Conservation (phyloP, 495 filamentous ascomycete genomes). For the Hyaloscypha finlandica region DNA sequence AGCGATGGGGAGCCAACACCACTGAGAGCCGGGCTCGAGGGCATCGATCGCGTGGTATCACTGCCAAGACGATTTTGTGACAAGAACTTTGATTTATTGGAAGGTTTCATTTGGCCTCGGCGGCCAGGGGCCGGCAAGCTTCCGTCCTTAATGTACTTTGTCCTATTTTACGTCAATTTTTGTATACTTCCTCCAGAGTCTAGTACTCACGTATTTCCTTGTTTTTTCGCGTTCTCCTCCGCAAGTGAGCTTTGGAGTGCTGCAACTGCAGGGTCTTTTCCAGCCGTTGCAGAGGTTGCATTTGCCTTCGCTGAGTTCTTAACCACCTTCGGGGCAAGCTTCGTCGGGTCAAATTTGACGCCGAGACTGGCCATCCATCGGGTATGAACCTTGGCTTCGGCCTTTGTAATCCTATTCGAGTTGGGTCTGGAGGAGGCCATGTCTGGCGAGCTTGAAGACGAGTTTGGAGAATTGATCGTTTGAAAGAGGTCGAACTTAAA, state of each 20-base stretch:
- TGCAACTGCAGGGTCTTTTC: slow-evolving; percentile 38
- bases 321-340: background rate
- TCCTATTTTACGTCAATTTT: slow-evolving; percentile 33
- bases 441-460: background rate
- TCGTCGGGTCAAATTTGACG: background rate
- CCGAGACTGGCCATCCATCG: background rate
- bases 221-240: slow-evolving; percentile 40
- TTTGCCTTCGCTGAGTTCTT: background rate
- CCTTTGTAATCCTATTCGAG: background rate
- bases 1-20: slow-evolving; percentile 49
- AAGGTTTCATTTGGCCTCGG: slow-evolving; percentile 35
- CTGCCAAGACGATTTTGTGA: slow-evolving; percentile 47
- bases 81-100: slow-evolving; percentile 36
- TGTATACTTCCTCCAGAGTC: background rate
- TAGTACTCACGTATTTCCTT: slow-evolving; percentile 54
- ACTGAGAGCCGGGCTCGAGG: slow-evolving; percentile 63
- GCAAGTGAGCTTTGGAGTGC: slow-evolving; percentile 44
- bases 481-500: slow-evolving; percentile 21
- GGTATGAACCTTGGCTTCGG: background rate
- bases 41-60: slow-evolving; percentile 57
- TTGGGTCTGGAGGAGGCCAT: background rate
- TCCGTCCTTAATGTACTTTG: slow-evolving; percentile 37
- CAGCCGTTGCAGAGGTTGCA: background rate
- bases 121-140: slow-evolving; percentile 33
- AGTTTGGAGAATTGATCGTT: background rate